Conservation (phyloP, 257 asterid genomes). For the Ballota nigra region DNA sequence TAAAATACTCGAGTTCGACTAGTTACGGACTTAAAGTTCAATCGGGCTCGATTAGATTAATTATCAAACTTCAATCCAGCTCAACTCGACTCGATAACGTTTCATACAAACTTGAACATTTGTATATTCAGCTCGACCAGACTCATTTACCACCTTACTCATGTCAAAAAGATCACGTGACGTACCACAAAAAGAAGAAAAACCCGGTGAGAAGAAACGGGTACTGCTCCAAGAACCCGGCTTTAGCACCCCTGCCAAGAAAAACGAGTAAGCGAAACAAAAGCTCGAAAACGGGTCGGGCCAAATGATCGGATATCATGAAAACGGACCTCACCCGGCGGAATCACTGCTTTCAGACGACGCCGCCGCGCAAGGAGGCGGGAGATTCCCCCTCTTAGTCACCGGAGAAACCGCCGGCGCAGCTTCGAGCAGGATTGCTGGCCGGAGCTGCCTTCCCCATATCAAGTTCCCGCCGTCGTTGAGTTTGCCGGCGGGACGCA, state of each 20-base stretch:
- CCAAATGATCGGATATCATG: conserved; percentile 25
- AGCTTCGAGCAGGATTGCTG: conserved; percentile 61
- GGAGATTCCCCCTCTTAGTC: conserved; percentile 40
- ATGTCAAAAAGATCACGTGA: conserved; percentile 10
- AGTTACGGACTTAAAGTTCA: no score
- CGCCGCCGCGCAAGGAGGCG: conserved; percentile 66
- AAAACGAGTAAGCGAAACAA: conserved; percentile 18
- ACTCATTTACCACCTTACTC: no score
- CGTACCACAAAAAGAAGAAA: conserved; percentile 98
- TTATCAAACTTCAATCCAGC: no score
- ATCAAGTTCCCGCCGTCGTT: conserved; percentile 57
- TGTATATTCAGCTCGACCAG: no score
- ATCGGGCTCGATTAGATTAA: no score
- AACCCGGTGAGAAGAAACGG: conserved; percentile 83
- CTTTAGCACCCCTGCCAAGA: conserved; percentile 56
- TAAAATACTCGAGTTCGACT: no score
- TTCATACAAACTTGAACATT: no score
- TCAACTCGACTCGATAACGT: no score
- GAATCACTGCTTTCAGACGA: conserved; percentile 80
- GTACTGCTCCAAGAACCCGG: conserved; percentile 72
- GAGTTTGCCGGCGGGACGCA: conserved; percentile 40
- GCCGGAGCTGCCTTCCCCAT: conserved; percentile 78
- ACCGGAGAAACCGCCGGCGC: conserved; percentile 40
- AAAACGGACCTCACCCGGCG: conserved; percentile 83
- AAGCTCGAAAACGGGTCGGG: conserved; percentile 17